phyloP scores from a whole-genome alignment of 495 filamentous ascomycete species.

The Trichoderma parareesei region DNA sequence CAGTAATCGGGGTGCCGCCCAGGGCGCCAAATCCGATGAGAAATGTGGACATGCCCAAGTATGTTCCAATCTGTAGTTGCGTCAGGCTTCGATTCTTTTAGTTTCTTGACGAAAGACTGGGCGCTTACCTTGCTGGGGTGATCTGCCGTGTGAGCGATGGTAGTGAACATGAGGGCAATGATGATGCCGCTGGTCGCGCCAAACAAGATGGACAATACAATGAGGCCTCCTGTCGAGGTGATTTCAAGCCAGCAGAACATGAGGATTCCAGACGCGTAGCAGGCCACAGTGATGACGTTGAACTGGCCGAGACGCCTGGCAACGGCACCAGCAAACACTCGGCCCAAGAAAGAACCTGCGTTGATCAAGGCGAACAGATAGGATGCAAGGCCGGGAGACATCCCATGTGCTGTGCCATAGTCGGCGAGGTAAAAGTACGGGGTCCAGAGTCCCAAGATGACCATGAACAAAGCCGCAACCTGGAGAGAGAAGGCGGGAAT shows the following conservation, averaged over 20 bases:
- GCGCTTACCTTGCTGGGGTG: constrained; percentile 1
- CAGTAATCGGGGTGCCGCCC: not conserved
- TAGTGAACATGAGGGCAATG: not conserved
- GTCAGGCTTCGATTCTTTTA: not conserved
- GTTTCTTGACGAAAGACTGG: not conserved
- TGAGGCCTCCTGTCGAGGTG: constrained; percentile 29
- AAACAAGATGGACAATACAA: constrained; percentile 25
- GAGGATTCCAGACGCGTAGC: constrained; percentile 30
- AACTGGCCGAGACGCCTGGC: constrained; percentile 46
- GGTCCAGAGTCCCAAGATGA: constrained; percentile 44
- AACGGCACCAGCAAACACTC: constrained; percentile 47
- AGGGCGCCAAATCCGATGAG: not conserved
- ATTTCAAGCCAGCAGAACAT: constrained; percentile 34
- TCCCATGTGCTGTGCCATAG: constrained; percentile 41
- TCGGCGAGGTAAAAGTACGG: constrained; percentile 51
- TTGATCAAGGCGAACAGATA: constrained; percentile 48
- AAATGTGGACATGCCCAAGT: constrained; percentile 2
- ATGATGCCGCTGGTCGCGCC: not conserved
- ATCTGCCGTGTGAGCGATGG: not conserved
- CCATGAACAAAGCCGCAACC: constrained; percentile 32
- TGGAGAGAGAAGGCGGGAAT: constrained; percentile 29
- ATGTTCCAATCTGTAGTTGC: not conserved
- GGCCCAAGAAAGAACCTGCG: constrained; percentile 44
- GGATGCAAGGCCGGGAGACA: constrained; percentile 35
- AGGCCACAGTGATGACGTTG: constrained; percentile 37